phyloP scores from a whole-genome alignment of 2,329 filamentous ascomycete species.

The Cercospora sp. region DNA sequence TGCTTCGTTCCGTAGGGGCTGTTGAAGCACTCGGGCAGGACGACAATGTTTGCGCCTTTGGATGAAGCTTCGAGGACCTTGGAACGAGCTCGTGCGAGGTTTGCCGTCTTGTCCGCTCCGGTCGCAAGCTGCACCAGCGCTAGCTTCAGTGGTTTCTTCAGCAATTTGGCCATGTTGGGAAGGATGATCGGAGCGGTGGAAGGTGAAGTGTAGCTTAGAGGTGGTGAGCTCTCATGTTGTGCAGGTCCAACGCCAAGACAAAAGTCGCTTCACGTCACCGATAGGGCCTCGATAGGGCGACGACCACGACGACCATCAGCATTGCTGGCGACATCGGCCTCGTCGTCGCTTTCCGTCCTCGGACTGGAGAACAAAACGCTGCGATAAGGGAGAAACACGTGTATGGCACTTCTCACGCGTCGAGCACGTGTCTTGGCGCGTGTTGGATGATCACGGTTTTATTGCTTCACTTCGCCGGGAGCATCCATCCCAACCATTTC shows the following conservation, averaged over 20 bases:
- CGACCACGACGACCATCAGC: background rate
- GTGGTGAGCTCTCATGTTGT: background rate
- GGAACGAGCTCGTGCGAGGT: conserved; percentile 75
- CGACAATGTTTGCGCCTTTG: conserved; percentile 78
- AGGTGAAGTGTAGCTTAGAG: background rate
- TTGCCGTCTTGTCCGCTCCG: conserved; percentile 73
- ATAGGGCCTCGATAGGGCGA: conserved; percentile 11
- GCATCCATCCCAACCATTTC: background rate
- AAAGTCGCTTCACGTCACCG: conserved; percentile 7
- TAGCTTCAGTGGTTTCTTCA: conserved; percentile 76
- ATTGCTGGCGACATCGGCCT: background rate
- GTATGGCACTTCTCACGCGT: background rate
- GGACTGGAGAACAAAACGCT: too few relatives aligned
- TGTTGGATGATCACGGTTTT: background rate
- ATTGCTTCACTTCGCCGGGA: background rate
- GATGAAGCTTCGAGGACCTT: conserved; percentile 80
- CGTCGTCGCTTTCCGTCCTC: background rate
- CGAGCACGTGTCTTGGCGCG: background rate
- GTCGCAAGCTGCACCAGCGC: conserved; percentile 80
- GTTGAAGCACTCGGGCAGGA: conserved; percentile 98
- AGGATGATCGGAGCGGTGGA: background rate
- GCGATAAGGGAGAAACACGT: background rate
- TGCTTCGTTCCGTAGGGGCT: conserved; percentile 89
- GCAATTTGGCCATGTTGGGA: conserved; percentile 54
- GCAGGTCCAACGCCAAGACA: background rate